Base-by-base conservation (phyloP, 768 basidiomycete species). In the Amanita muscaria region DNA sequence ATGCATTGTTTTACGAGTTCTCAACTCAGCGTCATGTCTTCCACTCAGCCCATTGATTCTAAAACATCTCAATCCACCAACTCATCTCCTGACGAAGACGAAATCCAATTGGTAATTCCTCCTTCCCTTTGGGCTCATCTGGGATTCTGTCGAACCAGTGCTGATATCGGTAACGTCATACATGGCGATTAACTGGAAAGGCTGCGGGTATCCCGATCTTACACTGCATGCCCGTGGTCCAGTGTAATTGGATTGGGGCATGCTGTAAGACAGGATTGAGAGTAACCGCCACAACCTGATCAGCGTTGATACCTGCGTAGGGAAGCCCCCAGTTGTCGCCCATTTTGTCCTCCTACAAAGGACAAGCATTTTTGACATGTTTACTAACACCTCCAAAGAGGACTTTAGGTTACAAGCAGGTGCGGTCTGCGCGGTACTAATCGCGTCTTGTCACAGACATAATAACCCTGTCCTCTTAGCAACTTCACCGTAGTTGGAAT, bases 201-300 rank as follows among this genome's bases (percentile, higher is more conserved):
- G 87, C 87, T 90, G 83, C 88, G 88, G 88, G 88, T 89, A 88
- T 85, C 83, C 75, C 36, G 32, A 14, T 42, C 25, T n/a, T n/a
- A 4, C 21, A 10, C 32, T 40, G 33, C 24, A 24, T 24, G 30
- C 38, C 42, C 30, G 29, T 40, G 19, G 48, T 61, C 56, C 44
- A 49, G 48, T 48, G 35, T 34, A 37, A 48, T 42, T 42, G 27
- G 38, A 55, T 54, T 53, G 48, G 54, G 54, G 54, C 45, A 42
- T 52, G 47, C 62, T 60, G 44, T 59, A 64, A 63, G 64, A 66
- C 63, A 67, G 77, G 88, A 66, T 89, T 92, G 89, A 93, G 90
- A 92, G 86, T 49, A 92, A 92, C 89, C 88, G 90, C 81, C 78
- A 65, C 86, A 91, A 91, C 89, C 88, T 92, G 90, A 88, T 76